Evolutionary conservation across 441 rosid species (phyloP), one percentile per base, ranked within the genome.

Genomic region (Kokia cookei): DNA sequence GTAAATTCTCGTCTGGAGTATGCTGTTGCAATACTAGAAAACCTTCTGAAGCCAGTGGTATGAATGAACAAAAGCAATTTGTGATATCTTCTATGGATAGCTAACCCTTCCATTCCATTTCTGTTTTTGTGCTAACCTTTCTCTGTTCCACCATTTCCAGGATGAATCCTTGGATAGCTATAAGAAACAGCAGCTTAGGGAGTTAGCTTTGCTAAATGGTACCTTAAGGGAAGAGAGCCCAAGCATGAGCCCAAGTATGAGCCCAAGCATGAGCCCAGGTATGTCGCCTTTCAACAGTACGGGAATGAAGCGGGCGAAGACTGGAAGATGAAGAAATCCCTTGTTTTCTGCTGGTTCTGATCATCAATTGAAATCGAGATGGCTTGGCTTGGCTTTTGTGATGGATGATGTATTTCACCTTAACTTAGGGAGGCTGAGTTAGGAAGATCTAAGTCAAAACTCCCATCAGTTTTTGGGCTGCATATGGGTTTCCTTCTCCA

Each of bases 21-120:
- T 68, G 99, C 99, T 4, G 84, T 92, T 53, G 77, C 89, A 2
- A 80, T 96, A 74, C 84, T 96, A 61, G 93, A 93, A 74, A 85
- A 84, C 70, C 97, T 96, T 76, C 77, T 96, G 80, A 93, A 90
- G 87, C 99, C 99, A 29, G 89, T 96, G 97, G 97, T 96, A 88
- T 48, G 82, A 60, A 88, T 48, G 82, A 57, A 60, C 40, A 14
- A 2, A n/a, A 54, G 57, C 47, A 51, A n/a, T 58, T 26, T 61
- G 57, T 58, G 7, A 13, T 13, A 65, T 75, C 14, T 55, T 63
- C 61, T 24, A 35, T 62, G 9, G 6, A 32, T 32, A 32, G 37
- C 37, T 66, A 58, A 4, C 68, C 32, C 43, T 8, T 76, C 59
- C 51, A 32, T 32, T 32, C 37, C 37, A 32, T 40, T 67, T 59